Evolutionary conservation across 768 basidiomycete species (phyloP), one percentile per base, ranked within the genome.

Genomic region (Mrakia frigida): DNA sequence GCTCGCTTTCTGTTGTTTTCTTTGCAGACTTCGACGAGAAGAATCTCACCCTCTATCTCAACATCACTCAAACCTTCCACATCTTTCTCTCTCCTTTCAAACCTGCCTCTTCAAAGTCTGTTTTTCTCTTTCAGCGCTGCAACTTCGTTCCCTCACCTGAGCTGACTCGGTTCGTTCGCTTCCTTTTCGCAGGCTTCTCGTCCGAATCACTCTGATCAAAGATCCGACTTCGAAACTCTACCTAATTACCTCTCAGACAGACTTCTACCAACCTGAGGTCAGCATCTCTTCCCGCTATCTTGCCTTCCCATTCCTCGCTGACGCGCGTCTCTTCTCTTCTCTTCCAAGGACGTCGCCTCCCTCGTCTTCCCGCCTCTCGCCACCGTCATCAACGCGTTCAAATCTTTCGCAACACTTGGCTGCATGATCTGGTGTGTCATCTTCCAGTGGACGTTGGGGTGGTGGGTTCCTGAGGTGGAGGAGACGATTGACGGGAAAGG

Each of bases 341-440:
- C 25, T 28, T 11, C 13, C 3, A 25, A 56, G 56, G 61, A 33
- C 61, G 61, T 63, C 61, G n/a, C 31, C 14, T 33, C 61, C 16
- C 61, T 63, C 33, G 35, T 63, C 33, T 63, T 63, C 31, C 61
- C 61, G 1, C 61, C 61, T 16, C 35, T 63, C 31, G 61, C 61
- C 61, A 18, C 25, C 25, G 39, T 68, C 37, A 37, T 68, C 35
- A 14, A 10, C 21, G 7, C 23, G 39, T 41, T 41, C 65, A 68
- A 41, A 23, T 63, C 65, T 18, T 37, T 41, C 23, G 65, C 65
- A 21, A 68, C 65, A 21, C 25, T 68, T 6, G 65, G 37, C 16
- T 41, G 37, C 65, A 68, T 41, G 65, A 11, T 68, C 65, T 68
- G 65, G 65, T 41, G 37, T 41, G 14, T 68, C 33, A 21, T 68